These are phyloP conservation scores for Nevesoporus exiguus DNA, from an alignment of 768 basidiomycete species.

Conservation along the genomic window DNA sequence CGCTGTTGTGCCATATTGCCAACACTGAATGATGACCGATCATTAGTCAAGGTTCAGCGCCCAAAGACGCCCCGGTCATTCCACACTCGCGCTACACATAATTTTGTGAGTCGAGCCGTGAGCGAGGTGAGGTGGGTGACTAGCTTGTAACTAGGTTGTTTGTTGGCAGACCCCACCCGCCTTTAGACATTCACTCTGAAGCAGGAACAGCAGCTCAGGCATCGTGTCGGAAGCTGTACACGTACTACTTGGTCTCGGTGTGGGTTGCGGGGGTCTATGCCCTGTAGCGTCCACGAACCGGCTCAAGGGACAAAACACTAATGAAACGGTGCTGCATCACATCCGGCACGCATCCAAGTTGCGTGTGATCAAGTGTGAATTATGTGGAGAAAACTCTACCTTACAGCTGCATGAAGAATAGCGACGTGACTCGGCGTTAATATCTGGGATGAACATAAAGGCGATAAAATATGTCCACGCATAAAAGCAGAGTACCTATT, in stretches of 20 bases:
- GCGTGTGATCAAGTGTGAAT: slow-evolving; percentile 9
- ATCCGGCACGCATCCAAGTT: background rate
- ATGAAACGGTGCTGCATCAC: background rate
- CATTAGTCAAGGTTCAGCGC: background rate
- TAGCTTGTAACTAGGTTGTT: background rate
- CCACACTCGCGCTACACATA: background rate
- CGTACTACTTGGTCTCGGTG: background rate
- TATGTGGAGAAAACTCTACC: slow-evolving; percentile 8
- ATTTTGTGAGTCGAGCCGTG: no score
- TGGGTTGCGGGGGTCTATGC: background rate
- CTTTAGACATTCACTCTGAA: background rate
- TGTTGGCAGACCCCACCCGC: background rate
- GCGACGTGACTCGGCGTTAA: slow-evolving; percentile 11
- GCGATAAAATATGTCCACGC: slow-evolving; percentile 30
- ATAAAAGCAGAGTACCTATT: slow-evolving; percentile 19
- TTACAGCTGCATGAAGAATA: slow-evolving; percentile 17
- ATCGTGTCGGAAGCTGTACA: background rate
- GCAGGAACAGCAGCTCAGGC: background rate
- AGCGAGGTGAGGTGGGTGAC: no score
- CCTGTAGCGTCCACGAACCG: background rate
- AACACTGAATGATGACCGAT: background rate
- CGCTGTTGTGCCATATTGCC: background rate
- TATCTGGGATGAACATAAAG: slow-evolving; percentile 21
- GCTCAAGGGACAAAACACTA: background rate
- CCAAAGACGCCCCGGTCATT: background rate